Evolutionary conservation across 1,284 basidiomycete species (phyloP), one percentile per base, ranked within the genome.

Genomic region (Heterobasidion parviporum): DNA sequence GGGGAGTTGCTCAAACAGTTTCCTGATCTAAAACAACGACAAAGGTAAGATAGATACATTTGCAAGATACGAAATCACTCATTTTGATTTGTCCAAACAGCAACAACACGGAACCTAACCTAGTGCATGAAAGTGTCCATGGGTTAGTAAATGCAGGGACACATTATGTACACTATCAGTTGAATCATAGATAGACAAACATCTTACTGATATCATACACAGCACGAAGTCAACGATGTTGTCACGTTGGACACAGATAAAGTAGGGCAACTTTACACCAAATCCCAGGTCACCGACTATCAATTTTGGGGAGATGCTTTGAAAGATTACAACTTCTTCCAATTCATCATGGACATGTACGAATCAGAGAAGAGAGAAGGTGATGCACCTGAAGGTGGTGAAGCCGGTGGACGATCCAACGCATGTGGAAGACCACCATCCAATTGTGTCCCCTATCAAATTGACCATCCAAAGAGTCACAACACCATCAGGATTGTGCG

Each of bases 401-500:
- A 26, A n/a, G 20, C 9, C 15, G 9, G 15, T 16, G 16, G 16
- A 8, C 8, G 45, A 47, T 12, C 20, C 18, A 18, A 16, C 3
- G 12, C 8, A 47, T 4, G 10, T 16, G 45, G 45, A 18, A 8
- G 45, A 47, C 45, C 45, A 9, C 9, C 9, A 9, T 12, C 9
- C 3, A 16, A 47, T 9, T 1, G 45, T 1, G 20, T 47, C 9
- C 45, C n/a, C 8, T 47, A 47, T 18, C 12, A 10, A 26, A 47
- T 9, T 10, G 12, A 26, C 9, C 45, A 47, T 47, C 45, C 45
- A n/a, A 47, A 26, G 16, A 18, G 18, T 18, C 45, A 47, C 45
- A 26, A 47, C 9, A 58, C 47, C 14, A 50, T 54, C 16, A 60
- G 69, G 0, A 55, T 75, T 49, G 55, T 59, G 0, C 60, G 59